Percentiles rank a stretch among this genome's conserved stretches.
Evolutionary conservation across 2,329 filamentous ascomycete species (phyloP).

Genomic region (Scedosporium apiospermum): DNA sequence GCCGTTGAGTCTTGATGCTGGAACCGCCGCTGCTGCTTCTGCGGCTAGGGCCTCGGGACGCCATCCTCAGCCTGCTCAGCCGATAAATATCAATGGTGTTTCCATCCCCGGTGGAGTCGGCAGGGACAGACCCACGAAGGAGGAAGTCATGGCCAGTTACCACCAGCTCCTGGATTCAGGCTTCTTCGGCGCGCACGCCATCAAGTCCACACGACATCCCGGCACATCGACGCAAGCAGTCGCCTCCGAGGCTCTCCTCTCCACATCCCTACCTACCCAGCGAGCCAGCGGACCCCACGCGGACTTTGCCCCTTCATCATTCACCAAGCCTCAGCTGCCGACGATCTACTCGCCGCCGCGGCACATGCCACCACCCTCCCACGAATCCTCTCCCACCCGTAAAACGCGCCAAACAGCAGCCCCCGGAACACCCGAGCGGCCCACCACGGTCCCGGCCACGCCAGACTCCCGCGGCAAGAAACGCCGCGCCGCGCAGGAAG

Average conservation of each 20-base stretch:
- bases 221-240: constrained; percentile 11
- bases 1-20: constrained; percentile 9
- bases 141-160: constrained; percentile 48
- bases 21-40: neutral
- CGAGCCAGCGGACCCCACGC: constrained; percentile 5
- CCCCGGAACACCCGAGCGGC: constrained; percentile 10
- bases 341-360: constrained; percentile 6
- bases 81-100: constrained; percentile 2
- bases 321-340: constrained; percentile 8
- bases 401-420: constrained; percentile 12
- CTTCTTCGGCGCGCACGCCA: constrained; percentile 50
- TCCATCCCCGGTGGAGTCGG: constrained; percentile 9
- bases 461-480: constrained; percentile 37
- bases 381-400: neutral
- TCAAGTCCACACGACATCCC: constrained; percentile 44
- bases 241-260: constrained; percentile 8
- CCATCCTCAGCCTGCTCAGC: constrained; percentile 3
- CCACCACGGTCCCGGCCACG: neutral
- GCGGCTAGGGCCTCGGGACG: neutral
- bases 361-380: constrained; percentile 2
- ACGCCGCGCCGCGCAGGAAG: constrained; percentile 29
- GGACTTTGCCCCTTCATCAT: constrained; percentile 7
- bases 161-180: constrained; percentile 45
- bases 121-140: constrained; percentile 16
- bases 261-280: constrained; percentile 7